Evolutionary conservation across 2,329 filamentous ascomycete genomes (phyloP), one percentile per base, ranked within the genome.

Genomic region (Aspergillus pseudoviridinutans): DNA sequence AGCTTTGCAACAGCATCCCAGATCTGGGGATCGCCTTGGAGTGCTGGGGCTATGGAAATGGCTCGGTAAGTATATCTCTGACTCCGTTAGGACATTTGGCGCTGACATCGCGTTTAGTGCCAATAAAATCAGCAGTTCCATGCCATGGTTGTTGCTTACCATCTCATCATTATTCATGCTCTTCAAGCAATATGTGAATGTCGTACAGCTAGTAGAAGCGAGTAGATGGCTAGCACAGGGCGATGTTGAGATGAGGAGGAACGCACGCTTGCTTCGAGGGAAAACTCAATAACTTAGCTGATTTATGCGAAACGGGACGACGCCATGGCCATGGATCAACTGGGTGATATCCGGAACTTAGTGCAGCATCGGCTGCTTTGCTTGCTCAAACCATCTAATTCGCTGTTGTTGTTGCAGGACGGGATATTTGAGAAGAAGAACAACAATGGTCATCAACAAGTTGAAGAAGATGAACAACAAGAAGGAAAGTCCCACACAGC

Each of bases 151-250:
- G 49, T 80, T 96, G 60, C 87, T 89, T 49, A 84, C 84, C 29
- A 76, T 92, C 65, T 91, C 88, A 68, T 85, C 88, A 64, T 91
- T 91, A 14, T 80, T 96, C 72, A 97, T 97, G 91, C 78, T 85
- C 27, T 80, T 86, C 64, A 97, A 97, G 83, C 92, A 97, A 73
- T 81, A 88, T 68, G 89, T 97, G 80, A 97, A 97, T 68, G 82
- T 96, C 50, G 82, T 96, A 49, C 92, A 97, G 80, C 83, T 97
- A 65, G 84, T 94, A 69, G 94, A 96, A 76, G 92, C 93, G 4
- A 92, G 91, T 74, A 86, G 85, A 69, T 94, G 90, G 86, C 81
- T 97, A 38, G 92, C 90, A 0, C 91, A 96, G 75, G 91, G 91
- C 17, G 92, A 97, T 67, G 73, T 88, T 38, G 51, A 59, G 44